Base-by-base conservation (phyloP, 306 rosid genomes). In the Luffa acutangula region DNA sequence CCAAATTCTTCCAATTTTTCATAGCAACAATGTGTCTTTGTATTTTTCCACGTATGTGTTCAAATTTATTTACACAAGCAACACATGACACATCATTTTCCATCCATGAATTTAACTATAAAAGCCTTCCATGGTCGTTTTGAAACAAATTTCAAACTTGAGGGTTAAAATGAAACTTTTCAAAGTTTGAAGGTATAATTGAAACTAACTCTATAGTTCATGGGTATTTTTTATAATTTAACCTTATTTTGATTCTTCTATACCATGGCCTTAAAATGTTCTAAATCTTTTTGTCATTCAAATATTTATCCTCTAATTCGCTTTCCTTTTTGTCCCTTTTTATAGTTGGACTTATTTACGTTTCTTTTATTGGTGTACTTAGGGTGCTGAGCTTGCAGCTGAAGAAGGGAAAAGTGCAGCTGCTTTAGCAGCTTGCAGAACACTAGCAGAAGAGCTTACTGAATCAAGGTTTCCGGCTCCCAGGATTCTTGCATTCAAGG, bases 401-500 rank as follows among this genome's bases (percentile, higher is more conserved):
- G 97, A 93, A 48, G 99, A 91, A 77, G 99, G 94, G 75, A 91
- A 87, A 84, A 90, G 94, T 88, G 99, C 98, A 42, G 93, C 97
- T 81, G 97, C 93, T 78, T 81, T 91, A 88, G 99, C 99, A 39
- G 98, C 99, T 59, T 96, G 99, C 87, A 88, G 98, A 85, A 96
- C 99, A 77, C 89, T 96, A 84, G 99, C 97, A 4, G 99, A 96
- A 87, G 99, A 96, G 84, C 87, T 93, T 59, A 95, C 92, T 3
- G 98, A 95, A 82, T 82, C 83, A 70, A 90, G 99, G 76, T 95
- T 96, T 83, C 99, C 98, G 46, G 99, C 99, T 75, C 99, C 99
- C 51, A 93, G 97, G 20, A 96, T 93, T 84, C 98, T 96, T 75
- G 88, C 99, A 18, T 96, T 96, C 79, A 96, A 91, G 98, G 99